Conservation (phyloP, 2,329 filamentous ascomycete species). For the Rhexocercosporidium sp. region DNA sequence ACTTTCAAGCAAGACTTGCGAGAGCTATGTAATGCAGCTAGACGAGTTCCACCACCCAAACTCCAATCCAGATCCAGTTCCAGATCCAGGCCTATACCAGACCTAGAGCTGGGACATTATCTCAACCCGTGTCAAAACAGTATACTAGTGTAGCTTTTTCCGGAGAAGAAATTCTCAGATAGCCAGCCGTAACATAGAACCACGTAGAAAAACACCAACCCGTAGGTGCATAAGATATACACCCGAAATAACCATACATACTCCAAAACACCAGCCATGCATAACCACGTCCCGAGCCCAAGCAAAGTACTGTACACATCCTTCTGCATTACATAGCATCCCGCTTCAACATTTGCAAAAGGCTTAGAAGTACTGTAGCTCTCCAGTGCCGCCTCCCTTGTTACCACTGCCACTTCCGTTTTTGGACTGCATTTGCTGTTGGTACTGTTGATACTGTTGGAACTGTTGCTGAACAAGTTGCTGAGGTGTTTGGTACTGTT, state of each 20-base stretch:
- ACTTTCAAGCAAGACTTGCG: background rate
- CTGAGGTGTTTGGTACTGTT: constrained; percentile 42
- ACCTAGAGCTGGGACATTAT: too few species aligned
- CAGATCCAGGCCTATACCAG: background rate
- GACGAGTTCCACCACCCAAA: background rate
- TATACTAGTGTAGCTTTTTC: too few species aligned
- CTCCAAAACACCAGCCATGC: background rate
- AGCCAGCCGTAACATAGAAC: background rate
- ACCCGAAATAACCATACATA: background rate
- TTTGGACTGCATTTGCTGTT: constrained; percentile 36
- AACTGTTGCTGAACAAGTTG: constrained; percentile 42
- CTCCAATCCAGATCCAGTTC: background rate
- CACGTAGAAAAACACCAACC: background rate
- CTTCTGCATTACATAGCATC: background rate
- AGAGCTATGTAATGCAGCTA: background rate
- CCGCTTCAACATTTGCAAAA: background rate
- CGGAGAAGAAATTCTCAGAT: background rate
- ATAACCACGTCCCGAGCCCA: background rate
- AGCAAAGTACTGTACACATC: background rate
- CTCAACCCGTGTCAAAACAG: background rate
- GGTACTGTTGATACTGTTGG: constrained; percentile 40
- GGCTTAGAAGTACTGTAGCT: constrained; percentile 39
- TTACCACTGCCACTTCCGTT: constrained; percentile 28
- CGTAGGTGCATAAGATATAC: background rate
- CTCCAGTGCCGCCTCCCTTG: constrained; percentile 29